Percentiles rank a stretch among this genome's conserved stretches.
These are phyloP conservation scores for Phytophthora sp. DNA, from an alignment of 352 stramenopile genomes.

Conservation along the genomic window DNA sequence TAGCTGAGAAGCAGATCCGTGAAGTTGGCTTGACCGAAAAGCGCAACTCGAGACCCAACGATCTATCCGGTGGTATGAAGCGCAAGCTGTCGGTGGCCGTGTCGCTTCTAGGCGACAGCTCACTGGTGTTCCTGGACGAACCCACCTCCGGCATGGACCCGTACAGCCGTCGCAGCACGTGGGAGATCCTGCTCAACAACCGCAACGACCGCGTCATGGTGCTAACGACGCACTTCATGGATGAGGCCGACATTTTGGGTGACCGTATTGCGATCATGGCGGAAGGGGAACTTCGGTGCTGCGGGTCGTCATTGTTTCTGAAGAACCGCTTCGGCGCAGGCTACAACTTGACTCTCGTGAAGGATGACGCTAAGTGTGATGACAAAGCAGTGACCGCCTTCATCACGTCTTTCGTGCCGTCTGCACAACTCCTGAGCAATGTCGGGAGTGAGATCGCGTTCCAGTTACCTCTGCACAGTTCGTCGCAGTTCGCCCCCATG, in stretches of 20 bases:
- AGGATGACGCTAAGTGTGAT: constrained; percentile 37
- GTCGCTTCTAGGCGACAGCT: constrained; percentile 84
- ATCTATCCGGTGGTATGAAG: constrained; percentile 90
- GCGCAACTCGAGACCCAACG: constrained; percentile 39
- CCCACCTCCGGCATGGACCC: constrained; percentile 95
- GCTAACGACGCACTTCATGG: constrained; percentile 95
- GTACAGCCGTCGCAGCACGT: constrained; percentile 93
- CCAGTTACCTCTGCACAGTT: constrained; percentile 52
- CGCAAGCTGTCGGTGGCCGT: constrained; percentile 89
- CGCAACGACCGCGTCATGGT: constrained; percentile 65
- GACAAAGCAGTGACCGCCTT: constrained; percentile 33
- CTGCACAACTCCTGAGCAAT: constrained; percentile 54
- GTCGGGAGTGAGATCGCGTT: constrained; percentile 71
- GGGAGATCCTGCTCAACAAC: constrained; percentile 69
- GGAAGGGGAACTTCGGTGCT: constrained; percentile 65
- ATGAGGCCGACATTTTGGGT: constrained; percentile 82
- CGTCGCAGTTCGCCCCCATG: constrained; percentile 50
- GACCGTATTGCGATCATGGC: constrained; percentile 86
- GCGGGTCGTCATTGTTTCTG: constrained; percentile 73
- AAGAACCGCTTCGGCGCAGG: constrained; percentile 70
- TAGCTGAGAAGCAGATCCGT: constrained; percentile 42
- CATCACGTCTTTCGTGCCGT: constrained; percentile 31
- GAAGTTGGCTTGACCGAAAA: constrained; percentile 71
- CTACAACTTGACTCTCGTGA: constrained; percentile 69
- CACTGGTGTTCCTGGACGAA: constrained; percentile 86